These are phyloP conservation scores for Phytophthora cajani DNA, from an alignment of 352 stramenopile genomes.

Conservation along the genomic window DNA sequence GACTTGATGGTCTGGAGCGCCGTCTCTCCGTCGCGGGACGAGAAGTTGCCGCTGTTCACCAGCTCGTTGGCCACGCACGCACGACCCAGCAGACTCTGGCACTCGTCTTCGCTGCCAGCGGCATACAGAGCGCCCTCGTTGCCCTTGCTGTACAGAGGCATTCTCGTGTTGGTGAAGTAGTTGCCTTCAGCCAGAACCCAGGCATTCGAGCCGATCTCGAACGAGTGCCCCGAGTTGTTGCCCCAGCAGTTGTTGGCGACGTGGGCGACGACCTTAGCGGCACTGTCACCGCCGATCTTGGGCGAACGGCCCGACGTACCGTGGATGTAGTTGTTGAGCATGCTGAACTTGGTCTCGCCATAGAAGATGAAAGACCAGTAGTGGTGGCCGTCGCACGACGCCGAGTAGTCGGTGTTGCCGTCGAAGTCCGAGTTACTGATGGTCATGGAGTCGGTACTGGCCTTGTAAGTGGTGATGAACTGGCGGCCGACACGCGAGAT, in stretches of 20 bases:
- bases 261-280: slow-evolving; percentile 29
- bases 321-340: slow-evolving; percentile 49
- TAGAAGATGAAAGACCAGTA: slow-evolving; percentile 62
- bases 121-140: slow-evolving; percentile 17
- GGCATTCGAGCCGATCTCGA: slow-evolving; percentile 34
- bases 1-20: slow-evolving; percentile 27
- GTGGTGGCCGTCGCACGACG: slow-evolving; percentile 53
- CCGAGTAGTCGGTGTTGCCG: slow-evolving; percentile 46
- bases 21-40: slow-evolving; percentile 20
- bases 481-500: slow-evolving; percentile 39
- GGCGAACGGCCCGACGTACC: slow-evolving; percentile 38
- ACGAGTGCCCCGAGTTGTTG: slow-evolving; percentile 46
- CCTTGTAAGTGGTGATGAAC: slow-evolving; percentile 47
- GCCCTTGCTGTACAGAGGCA: slow-evolving; percentile 20
- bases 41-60: slow-evolving; percentile 26
- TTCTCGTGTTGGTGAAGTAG: slow-evolving; percentile 45
- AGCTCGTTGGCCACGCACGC: slow-evolving; percentile 28
- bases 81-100: slow-evolving; percentile 25
- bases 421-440: slow-evolving; percentile 66
- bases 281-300: slow-evolving; percentile 28
- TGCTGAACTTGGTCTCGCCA: slow-evolving; percentile 43
- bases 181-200: slow-evolving; percentile 51
- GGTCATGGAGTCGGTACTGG: slow-evolving; percentile 41
- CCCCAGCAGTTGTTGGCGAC: slow-evolving; percentile 50
- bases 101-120: slow-evolving; percentile 15